A percentile compares a stretch with the other conserved stretches of the same genome.
Conservation (phyloP, 202 grass and related monocot species). For the Schoenoplectus tabernaemontani region DNA sequence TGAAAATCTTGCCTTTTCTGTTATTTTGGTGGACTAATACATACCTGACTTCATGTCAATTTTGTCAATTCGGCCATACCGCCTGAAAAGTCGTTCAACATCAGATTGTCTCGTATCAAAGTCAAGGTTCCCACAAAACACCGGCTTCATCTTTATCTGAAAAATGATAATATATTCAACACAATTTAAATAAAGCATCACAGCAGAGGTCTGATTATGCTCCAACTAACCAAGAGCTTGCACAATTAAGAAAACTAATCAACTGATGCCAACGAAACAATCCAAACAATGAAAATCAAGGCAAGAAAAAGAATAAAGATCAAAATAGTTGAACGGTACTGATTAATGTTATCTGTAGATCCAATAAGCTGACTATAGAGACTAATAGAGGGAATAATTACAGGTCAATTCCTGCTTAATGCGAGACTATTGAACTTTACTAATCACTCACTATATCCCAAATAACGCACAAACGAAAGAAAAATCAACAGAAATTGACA, state of each 20-base stretch:
- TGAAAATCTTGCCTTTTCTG: background rate
- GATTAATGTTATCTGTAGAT: background rate
- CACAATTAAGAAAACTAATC: background rate
- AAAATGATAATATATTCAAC: background rate
- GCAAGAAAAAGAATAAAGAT: background rate
- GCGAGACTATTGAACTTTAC: background rate
- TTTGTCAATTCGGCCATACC: constrained; percentile 73
- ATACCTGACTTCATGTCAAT: constrained; percentile 93
- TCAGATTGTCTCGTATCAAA: constrained; percentile 70
- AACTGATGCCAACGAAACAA: too few species aligned
- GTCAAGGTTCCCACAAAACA: constrained; percentile 88
- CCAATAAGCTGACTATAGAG: background rate
- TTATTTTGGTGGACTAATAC: background rate
- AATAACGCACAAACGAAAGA: background rate
- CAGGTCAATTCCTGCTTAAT: background rate
- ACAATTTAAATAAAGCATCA: background rate
- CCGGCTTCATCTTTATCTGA: constrained; percentile 53
- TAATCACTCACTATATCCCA: too few species aligned
- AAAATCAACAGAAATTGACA: background rate
- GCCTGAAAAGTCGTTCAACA: constrained; percentile 67
- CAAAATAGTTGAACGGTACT: background rate
- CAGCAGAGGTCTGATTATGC: background rate
- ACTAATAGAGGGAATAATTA: background rate
- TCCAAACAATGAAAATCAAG: background rate
- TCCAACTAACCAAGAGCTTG: background rate